Evolutionary conservation across 2,329 filamentous ascomycete species (phyloP).

Genomic region (Thelonectria blattea): DNA sequence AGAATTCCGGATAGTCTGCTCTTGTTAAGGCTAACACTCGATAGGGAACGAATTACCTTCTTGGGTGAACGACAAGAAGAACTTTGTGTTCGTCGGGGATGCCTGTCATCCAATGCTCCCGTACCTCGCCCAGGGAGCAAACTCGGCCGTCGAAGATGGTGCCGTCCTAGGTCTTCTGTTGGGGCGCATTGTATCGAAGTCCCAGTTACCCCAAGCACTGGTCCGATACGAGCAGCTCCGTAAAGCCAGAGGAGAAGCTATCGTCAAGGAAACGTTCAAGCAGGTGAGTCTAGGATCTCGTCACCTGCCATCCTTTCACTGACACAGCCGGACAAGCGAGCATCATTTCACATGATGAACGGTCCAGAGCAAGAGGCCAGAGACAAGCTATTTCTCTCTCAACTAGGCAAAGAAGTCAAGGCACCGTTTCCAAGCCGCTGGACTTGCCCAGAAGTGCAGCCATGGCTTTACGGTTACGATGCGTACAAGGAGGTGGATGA

Average conservation of each 20-base stretch:
- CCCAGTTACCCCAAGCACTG: slow-evolving; percentile 53
- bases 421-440: slow-evolving; percentile 62
- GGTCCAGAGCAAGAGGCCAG: slow-evolving; percentile 63
- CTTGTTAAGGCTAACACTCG: not conserved
- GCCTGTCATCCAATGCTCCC: slow-evolving; percentile 70
- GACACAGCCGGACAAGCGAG: slow-evolving; percentile 43
- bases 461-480: slow-evolving; percentile 70
- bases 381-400: slow-evolving; percentile 62
- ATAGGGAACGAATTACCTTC: slow-evolving; percentile 56
- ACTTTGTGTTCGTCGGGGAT: slow-evolving; percentile 62
- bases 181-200: slow-evolving; percentile 53
- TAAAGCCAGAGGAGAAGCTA: slow-evolving; percentile 56
- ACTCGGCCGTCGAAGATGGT: slow-evolving; percentile 71
- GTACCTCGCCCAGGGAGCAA: slow-evolving; percentile 70
- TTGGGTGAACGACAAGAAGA: slow-evolving; percentile 60
- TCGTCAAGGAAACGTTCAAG: slow-evolving; percentile 68
- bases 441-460: slow-evolving; percentile 67
- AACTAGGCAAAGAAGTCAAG: slow-evolving; percentile 56
- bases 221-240: slow-evolving; percentile 54
- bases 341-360: slow-evolving; percentile 59
- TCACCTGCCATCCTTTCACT: not conserved
- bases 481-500: slow-evolving; percentile 61
- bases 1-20: slow-evolving; percentile 2
- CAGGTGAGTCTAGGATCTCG: slow-evolving; percentile 22
- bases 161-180: slow-evolving; percentile 67